phyloP scores from a whole-genome alignment of 768 basidiomycete species.

The Suillus placidus region DNA sequence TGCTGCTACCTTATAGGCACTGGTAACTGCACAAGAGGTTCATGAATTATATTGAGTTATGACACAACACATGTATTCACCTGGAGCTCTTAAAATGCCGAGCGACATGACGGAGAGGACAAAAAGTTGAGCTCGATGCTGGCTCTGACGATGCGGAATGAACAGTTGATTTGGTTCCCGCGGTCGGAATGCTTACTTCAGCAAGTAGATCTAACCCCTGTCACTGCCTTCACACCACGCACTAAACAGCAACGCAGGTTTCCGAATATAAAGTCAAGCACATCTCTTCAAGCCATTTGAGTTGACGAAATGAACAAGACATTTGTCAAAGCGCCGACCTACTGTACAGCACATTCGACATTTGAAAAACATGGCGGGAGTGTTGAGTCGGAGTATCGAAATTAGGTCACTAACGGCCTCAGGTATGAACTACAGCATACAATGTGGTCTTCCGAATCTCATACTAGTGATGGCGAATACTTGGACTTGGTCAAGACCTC shows the following conservation, averaged over 20 bases:
- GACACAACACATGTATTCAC: slow-evolving; percentile 23
- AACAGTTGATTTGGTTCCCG: neutral
- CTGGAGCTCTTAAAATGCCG: slow-evolving; percentile 37
- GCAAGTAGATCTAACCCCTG: neutral
- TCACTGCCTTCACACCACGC: neutral
- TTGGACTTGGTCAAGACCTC: no score
- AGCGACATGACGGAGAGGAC: slow-evolving; percentile 49
- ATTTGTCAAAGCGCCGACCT: no score
- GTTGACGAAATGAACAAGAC: neutral
- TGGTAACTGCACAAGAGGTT: slow-evolving; percentile 31
- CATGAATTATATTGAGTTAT: neutral
- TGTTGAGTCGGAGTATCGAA: no score
- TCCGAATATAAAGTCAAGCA: neutral
- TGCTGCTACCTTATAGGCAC: slow-evolving; percentile 46
- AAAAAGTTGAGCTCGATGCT: slow-evolving; percentile 2
- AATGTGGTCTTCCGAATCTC: neutral
- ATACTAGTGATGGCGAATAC: neutral
- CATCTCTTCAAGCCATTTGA: neutral
- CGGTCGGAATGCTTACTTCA: slow-evolving; percentile 6
- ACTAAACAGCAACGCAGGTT: neutral
- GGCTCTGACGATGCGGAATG: slow-evolving; percentile 7
- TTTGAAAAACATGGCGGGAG: neutral
- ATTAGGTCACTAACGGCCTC: neutral
- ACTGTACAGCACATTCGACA: neutral
- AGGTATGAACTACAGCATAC: neutral